Conservation (phyloP, 2,329 filamentous ascomycete genomes). For the Colletotrichum spaethianum region DNA sequence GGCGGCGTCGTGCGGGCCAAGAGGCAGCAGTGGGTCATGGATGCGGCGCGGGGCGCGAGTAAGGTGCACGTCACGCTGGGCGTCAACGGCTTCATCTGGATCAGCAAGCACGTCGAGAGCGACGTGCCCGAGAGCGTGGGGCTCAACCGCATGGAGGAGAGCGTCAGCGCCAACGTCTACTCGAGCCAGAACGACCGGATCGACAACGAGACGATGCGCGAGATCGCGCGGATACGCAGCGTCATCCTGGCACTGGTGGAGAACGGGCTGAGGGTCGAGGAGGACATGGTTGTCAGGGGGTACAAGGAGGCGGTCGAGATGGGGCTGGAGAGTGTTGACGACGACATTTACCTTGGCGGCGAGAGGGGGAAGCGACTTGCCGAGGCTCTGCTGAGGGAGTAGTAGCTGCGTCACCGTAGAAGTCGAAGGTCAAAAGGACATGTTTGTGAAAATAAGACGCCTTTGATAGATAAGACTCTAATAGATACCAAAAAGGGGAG, state of each 20-base stretch:
- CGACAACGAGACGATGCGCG: conserved; percentile 80
- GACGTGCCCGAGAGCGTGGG: conserved; percentile 71
- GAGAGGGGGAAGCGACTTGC: conserved; percentile 68
- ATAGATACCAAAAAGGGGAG: conserved; percentile 25
- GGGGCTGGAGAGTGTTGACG: conserved; percentile 72
- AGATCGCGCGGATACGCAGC: conserved; percentile 87
- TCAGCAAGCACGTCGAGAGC: conserved; percentile 84
- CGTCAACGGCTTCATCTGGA: conserved; percentile 98
- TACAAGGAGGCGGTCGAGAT: conserved; percentile 88
- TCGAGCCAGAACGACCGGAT: conserved; percentile 96
- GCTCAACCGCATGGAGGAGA: conserved; percentile 92
- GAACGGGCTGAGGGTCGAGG: conserved; percentile 86
- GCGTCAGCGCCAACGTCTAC: conserved; percentile 87
- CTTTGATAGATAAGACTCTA: conserved; percentile 26
- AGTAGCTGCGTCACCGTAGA: not conserved
- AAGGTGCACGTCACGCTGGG: conserved; percentile 90
- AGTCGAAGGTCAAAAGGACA: not conserved
- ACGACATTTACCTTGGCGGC: conserved; percentile 73
- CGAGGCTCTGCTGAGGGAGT: conserved; percentile 52
- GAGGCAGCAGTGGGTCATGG: conserved; percentile 89
- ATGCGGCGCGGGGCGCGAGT: conserved; percentile 66
- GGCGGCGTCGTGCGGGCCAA: conserved; percentile 87
- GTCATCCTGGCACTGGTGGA: conserved; percentile 88
- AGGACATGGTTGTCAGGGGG: conserved; percentile 86
- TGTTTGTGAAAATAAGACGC: conserved; percentile 5